phyloP scores from a whole-genome alignment of 768 basidiomycete species.

The Suillus subluteus region DNA sequence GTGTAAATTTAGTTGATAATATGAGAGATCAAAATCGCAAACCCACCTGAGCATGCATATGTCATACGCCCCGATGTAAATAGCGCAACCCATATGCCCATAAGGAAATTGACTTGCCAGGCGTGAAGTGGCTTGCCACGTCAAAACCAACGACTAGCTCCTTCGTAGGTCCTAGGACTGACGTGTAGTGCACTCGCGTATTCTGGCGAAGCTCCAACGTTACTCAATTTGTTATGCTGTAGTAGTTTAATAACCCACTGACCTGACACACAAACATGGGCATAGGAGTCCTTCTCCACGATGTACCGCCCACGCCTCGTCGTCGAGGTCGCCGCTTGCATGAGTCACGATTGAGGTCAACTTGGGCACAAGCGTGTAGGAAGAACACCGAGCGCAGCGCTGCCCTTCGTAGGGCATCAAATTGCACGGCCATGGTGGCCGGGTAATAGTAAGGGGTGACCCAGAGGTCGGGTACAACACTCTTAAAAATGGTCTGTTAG shows the following conservation, averaged over 20 bases:
- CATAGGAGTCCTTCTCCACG: slow-evolving; percentile 60
- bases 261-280: slow-evolving; percentile 90
- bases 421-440: slow-evolving; percentile 85
- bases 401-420: slow-evolving; percentile 38
- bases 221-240: slow-evolving; percentile 16
- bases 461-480: slow-evolving; percentile 81
- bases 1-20: slow-evolving; percentile 95
- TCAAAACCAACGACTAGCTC: neutral
- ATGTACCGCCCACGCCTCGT: slow-evolving; percentile 92
- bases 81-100: neutral
- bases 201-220: slow-evolving; percentile 83
- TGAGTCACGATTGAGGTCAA: slow-evolving; percentile 62
- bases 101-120: neutral
- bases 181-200: slow-evolving; percentile 90
- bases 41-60: neutral
- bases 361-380: slow-evolving; percentile 85
- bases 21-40: slow-evolving; percentile 46
- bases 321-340: slow-evolving; percentile 88
- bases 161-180: neutral
- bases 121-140: neutral
- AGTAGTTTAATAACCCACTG: slow-evolving; percentile 23
- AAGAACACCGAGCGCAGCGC: slow-evolving; percentile 45
- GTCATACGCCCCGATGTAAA: slow-evolving; percentile 1
- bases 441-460: slow-evolving; percentile 92
- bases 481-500: slow-evolving; percentile 89